Base-by-base conservation (phyloP, 2,329 filamentous ascomycete genomes). In the Colletotrichum abscissum region DNA sequence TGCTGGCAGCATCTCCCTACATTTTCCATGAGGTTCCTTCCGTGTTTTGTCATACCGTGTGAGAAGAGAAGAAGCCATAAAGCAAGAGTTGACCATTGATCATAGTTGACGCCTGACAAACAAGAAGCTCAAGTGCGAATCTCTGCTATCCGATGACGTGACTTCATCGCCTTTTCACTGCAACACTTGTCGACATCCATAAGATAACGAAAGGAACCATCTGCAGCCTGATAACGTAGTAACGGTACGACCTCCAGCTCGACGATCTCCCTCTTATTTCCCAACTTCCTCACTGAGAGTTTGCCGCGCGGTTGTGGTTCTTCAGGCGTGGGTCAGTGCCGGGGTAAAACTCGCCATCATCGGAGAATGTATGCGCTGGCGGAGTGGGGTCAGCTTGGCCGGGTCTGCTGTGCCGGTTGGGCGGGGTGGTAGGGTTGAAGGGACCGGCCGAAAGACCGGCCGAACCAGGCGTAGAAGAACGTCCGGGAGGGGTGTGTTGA, bases 271-370 rank as follows among this genome's bases (percentile, higher is more conserved):
- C 42, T 8, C 19, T 49, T 5, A n/a, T 49, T 49, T 22, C 42
- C 19, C 42, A 49, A 49, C 42, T n/a, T 49, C 42, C 42, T 49
- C 42, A 49, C 42, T 49, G 42, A 22, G 42, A 49, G 42, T 49
- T n/a, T 11, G 42, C 2, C 8, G 42, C 42, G 42, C 19, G 42
- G 19, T 49, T 9, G 0, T 5, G 42, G 8, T n/a, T 30, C 22
- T 46, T 33, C 28, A 69, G 26, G 1, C 33, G 33, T 6, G 55
- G 54, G 3, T 69, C 66, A 11, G 59, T 30, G 11, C 59, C 67
- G 2, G 70, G 70, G 22, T 69, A 72, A 46, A 63, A 72, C 4
- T 64, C 54, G 54, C 69, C 70, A 46, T 72, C 70, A 19, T 72
- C 70, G 30, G 57, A 33, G 19, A 72, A 72, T 0, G 66, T 69